Evolutionary conservation across 1,139 yeast genomes (phyloP), one percentile per base, ranked within the genome.

Genomic region (Debaryomycetaceae sp.): DNA sequence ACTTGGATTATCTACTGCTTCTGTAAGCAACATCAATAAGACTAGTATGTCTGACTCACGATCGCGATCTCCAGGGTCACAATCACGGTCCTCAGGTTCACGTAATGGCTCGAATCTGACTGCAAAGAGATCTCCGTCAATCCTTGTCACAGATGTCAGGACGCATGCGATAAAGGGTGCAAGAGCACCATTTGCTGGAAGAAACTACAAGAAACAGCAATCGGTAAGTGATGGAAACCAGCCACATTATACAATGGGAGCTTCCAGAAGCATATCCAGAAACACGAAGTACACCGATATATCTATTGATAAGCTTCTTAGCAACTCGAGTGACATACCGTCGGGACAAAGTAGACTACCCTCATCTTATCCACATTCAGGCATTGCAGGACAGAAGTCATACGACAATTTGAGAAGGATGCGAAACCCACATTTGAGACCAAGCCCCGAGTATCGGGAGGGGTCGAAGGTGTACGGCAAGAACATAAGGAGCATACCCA

Each of bases 91-190:
- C 11, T 4, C 31, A 8, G 31, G 31, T 3, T 7, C 11, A 3
- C 31, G 11, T 27, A 11, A 11, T 8, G 31, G 11, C 4, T 27
- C 31, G 49, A 65, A 80, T 44, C 85, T 90, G 6, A 83, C 88
- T 3, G 90, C 95, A n/a, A 87, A 87, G 55, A 69, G 97, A 55
- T 87, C 97, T 24, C 97, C 98, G 6, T 88, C 97, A 1, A 91
- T 91, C 59, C 72, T 91, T 45, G 98, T 91, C 35, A 91, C 97
- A 0, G 98, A 91, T 66, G 81, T 87, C 4, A 73, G 98, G 50
- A 79, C 81, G 43, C 75, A 80, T 42, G 76, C 63, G 14, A 54
- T 77, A 22, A 76, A 77, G 46, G 80, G 86, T 8, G 70, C 81
- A 14, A 68, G 88, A 46, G 97, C 97, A 0, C 97, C 97, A 4